Evolutionary conservation across 495 filamentous ascomycete genomes (phyloP).

Genomic region (Penicillium lagena): DNA sequence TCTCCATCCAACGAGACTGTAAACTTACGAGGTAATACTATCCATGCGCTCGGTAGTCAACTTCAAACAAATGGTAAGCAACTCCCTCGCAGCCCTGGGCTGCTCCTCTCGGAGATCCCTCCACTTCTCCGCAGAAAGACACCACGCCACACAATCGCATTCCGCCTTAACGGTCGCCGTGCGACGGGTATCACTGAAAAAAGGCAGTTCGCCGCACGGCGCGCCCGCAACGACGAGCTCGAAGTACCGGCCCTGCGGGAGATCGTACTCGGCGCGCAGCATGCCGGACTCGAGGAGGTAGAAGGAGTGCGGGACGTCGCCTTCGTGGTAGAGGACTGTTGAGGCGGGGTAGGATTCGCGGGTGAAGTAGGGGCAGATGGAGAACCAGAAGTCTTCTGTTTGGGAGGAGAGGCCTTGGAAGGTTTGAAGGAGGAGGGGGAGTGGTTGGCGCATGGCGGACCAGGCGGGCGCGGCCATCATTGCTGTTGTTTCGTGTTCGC

Average conservation of each 20-base stretch:
- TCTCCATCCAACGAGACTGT: too few relatives aligned
- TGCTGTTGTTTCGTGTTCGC: constrained; percentile 50
- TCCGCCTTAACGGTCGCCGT: constrained; percentile 84
- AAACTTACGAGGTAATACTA: constrained; percentile 68
- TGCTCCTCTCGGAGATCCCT: constrained; percentile 58
- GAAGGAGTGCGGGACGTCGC: constrained; percentile 67
- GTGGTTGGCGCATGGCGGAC: constrained; percentile 79
- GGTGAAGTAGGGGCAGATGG: constrained; percentile 62
- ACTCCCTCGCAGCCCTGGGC: constrained; percentile 71
- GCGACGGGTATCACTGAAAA: constrained; percentile 82
- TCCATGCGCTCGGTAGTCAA: constrained; percentile 85
- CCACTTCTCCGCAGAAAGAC: constrained; percentile 66
- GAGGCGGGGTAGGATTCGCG: constrained; percentile 59
- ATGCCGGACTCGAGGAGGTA: constrained; percentile 90
- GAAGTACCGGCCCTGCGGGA: constrained; percentile 80
- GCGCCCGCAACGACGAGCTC: constrained; percentile 93
- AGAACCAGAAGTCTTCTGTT: constrained; percentile 93
- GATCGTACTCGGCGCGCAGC: constrained; percentile 79
- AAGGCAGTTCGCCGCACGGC: constrained; percentile 92
- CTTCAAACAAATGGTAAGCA: constrained; percentile 79
- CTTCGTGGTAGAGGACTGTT: constrained; percentile 67
- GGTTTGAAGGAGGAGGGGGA: constrained; percentile 85
- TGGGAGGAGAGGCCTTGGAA: constrained; percentile 73
- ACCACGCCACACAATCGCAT: constrained; percentile 75
- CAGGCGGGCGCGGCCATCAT: constrained; percentile 50